Conservation (phyloP, 2,329 filamentous ascomycete genomes). For the Pseudocercospora musae region DNA sequence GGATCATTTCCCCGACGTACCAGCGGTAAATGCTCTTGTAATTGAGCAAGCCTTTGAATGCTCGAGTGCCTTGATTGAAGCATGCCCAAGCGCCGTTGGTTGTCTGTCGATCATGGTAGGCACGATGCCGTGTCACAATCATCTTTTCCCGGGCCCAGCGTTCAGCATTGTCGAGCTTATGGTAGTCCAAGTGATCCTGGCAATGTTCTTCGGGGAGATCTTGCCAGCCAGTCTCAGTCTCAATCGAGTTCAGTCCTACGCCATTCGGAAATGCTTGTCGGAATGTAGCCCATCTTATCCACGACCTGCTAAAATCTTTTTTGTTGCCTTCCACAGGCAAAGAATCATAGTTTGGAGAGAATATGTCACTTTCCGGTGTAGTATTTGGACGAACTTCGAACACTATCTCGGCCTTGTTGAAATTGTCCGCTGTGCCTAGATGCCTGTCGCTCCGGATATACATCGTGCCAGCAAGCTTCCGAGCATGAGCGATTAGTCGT, state of each 20-base stretch:
- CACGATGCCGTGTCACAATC: conserved; percentile 24
- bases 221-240: background rate
- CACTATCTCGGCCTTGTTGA: conserved; percentile 57
- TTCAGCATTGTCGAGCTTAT: conserved; percentile 22
- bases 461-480: conserved; percentile 57
- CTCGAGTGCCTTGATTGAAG: conserved; percentile 68
- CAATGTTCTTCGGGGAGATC: background rate
- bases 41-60: conserved; percentile 70
- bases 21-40: conserved; percentile 60
- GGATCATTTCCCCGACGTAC: conserved; percentile 60
- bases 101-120: conserved; percentile 27
- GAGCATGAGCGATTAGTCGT: conserved; percentile 57
- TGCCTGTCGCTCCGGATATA: conserved; percentile 63
- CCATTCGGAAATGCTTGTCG: conserved; percentile 40
- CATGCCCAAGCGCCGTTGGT: conserved; percentile 50
- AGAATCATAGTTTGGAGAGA: conserved; percentile 46
- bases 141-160: conserved; percentile 33
- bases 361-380: conserved; percentile 43
- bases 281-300: conserved; percentile 50
- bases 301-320: conserved; percentile 15
- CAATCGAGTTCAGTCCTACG: conserved; percentile 4
- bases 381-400: conserved; percentile 51
- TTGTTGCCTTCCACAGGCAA: background rate
- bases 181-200: background rate
- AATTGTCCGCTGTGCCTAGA: conserved; percentile 44